phyloP scores from a whole-genome alignment of 2,329 filamentous ascomycete species.

The Podosphaera xanthii region DNA sequence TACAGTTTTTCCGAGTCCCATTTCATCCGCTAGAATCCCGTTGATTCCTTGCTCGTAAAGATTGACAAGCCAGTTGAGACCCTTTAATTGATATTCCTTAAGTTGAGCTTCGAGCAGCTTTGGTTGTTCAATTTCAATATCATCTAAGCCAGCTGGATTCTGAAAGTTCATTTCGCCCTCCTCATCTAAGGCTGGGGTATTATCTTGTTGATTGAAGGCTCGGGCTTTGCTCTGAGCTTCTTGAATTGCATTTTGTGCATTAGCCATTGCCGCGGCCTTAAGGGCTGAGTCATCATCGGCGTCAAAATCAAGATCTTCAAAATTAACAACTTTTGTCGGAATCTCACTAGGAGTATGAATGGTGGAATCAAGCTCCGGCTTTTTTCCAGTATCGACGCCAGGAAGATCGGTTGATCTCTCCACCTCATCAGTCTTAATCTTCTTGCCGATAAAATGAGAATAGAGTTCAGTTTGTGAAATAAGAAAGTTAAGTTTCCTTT shows the following conservation, averaged over 20 bases:
- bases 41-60: slow-evolving; percentile 99
- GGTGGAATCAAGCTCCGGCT: slow-evolving; percentile 17
- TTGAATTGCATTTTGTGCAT: slow-evolving; percentile 86
- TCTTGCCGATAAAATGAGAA: slow-evolving; percentile 98
- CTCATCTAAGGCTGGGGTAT: slow-evolving; percentile 50
- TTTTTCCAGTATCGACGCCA: slow-evolving; percentile 36
- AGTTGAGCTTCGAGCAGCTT: slow-evolving; percentile 82
- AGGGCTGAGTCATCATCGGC: slow-evolving; percentile 73
- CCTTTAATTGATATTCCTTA: slow-evolving; percentile 97
- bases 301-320: slow-evolving; percentile 88
- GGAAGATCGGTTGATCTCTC: slow-evolving; percentile 73
- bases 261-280: slow-evolving; percentile 69
- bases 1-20: slow-evolving; percentile 97
- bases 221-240: slow-evolving; percentile 84
- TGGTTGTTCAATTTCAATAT: slow-evolving; percentile 83
- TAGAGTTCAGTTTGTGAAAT: slow-evolving; percentile 98
- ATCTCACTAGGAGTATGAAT: slow-evolving; percentile 27
- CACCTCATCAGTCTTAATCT: slow-evolving; percentile 93
- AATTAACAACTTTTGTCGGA: slow-evolving; percentile 62
- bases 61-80: slow-evolving; percentile 97
- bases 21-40: slow-evolving; percentile 93
- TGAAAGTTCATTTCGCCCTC: slow-evolving; percentile 99
- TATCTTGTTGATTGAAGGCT: slow-evolving; percentile 61
- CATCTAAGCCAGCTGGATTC: slow-evolving; percentile 84
- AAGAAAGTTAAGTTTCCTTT: slow-evolving; percentile 96